Conservation (phyloP, 164 flowering plant genomes). For the Brasenia schreberi region DNA sequence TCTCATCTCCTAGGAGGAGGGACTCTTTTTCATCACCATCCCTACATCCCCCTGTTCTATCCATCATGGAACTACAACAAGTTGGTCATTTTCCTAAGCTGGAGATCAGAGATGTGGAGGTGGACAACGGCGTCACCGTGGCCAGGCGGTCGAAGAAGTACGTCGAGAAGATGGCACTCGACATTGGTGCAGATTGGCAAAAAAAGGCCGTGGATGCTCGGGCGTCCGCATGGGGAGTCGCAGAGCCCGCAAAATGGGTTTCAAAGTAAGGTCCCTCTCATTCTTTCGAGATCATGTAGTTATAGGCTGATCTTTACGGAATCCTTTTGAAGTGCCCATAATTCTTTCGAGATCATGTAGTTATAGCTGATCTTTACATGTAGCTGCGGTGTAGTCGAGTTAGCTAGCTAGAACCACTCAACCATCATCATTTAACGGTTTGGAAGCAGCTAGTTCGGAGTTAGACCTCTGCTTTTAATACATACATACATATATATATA, state of each 20-base stretch:
- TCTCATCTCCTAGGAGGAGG: conserved; percentile 46
- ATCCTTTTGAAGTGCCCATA: too few relatives aligned
- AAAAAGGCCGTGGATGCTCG: conserved; percentile 34
- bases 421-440: too few relatives aligned
- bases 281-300: too few relatives aligned
- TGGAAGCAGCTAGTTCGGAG: too few relatives aligned
- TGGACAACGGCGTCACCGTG: conserved; percentile 29
- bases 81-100: conserved; percentile 9
- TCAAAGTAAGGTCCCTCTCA: conserved; percentile 37
- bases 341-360: too few relatives aligned
- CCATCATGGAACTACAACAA: conserved; percentile 39
- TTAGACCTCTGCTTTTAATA: too few relatives aligned
- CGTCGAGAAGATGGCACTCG: not conserved
- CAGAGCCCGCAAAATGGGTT: conserved; percentile 44
- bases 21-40: conserved; percentile 27
- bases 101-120: conserved; percentile 51
- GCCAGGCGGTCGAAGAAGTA: not conserved
- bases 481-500: too few relatives aligned
- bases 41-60: conserved; percentile 24
- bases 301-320: too few relatives aligned
- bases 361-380: too few relatives aligned
- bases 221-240: conserved; percentile 50
- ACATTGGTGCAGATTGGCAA: conserved; percentile 15
- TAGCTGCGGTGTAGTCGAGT: too few relatives aligned
- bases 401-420: too few relatives aligned